Base-by-base conservation (phyloP, 139 green algal species). In the Chlamydomonas eustigma region DNA sequence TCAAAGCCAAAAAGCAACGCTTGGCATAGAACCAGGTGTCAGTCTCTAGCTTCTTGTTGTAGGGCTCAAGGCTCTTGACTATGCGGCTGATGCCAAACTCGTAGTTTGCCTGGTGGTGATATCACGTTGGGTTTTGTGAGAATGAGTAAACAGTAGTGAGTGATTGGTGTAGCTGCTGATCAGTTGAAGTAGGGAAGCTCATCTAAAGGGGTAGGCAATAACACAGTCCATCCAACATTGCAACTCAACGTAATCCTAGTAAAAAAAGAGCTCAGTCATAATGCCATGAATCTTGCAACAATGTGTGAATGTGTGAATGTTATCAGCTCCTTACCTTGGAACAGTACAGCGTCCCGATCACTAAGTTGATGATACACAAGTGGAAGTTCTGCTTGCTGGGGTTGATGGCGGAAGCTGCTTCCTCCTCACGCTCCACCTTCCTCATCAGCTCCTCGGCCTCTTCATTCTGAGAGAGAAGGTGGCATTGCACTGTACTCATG, bases 331-430 rank as follows among this genome's bases (percentile, higher is more conserved):
- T 2, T 50, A 80, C 84, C 84, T 90, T 97, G 51, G 92, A 78
- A 78, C 92, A 97, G 84, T 97, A 97, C 0, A 97, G 84, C 32
- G 93, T 97, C 35, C 93, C 93, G 74, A 97, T 97, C 35, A 95
- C 91, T 2, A 97, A 79, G 84, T 97, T 97, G 66, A 96, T 92
- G 80, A 97, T 94, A 82, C 89, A 94, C 4, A 96, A 87, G 82
- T 97, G 93, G 66, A 95, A 88, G 75, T 75, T 87, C 69, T 84
- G 75, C 74, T 89, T 92, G 38, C 86, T 80, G 2, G 85, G 85
- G 50, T 91, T 83, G 18, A 72, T 6, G 5, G 52, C 22, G 5
- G 8, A 25, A 3, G 68, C 5, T 4, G 5, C 5, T 25, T 93
- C 88, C 82, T 94, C 88, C 80, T 95, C 90, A 35, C 88, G 85